Evolutionary conservation across 2,329 filamentous ascomycete genomes (phyloP).

Genomic region (Epichloe uncinata): DNA sequence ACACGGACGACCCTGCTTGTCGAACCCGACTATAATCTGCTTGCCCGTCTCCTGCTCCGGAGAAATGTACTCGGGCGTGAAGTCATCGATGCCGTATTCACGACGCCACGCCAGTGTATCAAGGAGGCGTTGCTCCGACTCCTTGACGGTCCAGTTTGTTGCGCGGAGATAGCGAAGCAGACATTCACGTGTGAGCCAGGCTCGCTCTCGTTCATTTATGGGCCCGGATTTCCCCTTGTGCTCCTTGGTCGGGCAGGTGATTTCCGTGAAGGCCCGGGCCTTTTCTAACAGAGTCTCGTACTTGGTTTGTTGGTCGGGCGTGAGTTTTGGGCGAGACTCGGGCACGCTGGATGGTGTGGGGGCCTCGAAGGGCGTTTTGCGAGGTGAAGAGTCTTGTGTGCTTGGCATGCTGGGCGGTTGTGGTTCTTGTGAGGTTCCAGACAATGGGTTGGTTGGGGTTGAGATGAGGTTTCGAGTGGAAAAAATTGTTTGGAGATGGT

Average conservation of each 20-base stretch:
- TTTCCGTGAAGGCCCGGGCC: constrained; percentile 56
- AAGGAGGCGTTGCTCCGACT: constrained; percentile 67
- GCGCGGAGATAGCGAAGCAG: constrained; percentile 86
- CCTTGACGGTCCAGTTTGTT: constrained; percentile 72
- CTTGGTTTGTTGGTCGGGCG: constrained; percentile 64
- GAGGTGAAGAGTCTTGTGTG: constrained; percentile 7
- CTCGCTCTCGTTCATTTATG: constrained; percentile 64
- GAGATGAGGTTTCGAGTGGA: background rate
- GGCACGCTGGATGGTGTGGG: constrained; percentile 47
- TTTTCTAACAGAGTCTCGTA: constrained; percentile 64
- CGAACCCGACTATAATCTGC: constrained; percentile 79
- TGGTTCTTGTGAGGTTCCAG: background rate
- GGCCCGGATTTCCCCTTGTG: constrained; percentile 48
- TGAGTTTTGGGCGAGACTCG: constrained; percentile 44
- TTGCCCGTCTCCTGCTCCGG: constrained; percentile 95
- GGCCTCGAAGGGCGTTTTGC: constrained; percentile 42
- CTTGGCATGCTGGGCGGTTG: background rate
- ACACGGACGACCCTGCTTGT: constrained; percentile 74
- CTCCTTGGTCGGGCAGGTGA: constrained; percentile 30
- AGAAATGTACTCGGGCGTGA: constrained; percentile 77
- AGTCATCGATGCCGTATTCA: constrained; percentile 70
- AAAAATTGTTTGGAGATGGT: no score
- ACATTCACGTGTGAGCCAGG: constrained; percentile 88
- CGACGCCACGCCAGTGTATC: constrained; percentile 77
- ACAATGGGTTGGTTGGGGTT: background rate